Percentiles rank a stretch among this genome's conserved stretches.
Evolutionary conservation across 1,284 basidiomycete genomes (phyloP).

Genomic region (Puccinia coronata): DNA sequence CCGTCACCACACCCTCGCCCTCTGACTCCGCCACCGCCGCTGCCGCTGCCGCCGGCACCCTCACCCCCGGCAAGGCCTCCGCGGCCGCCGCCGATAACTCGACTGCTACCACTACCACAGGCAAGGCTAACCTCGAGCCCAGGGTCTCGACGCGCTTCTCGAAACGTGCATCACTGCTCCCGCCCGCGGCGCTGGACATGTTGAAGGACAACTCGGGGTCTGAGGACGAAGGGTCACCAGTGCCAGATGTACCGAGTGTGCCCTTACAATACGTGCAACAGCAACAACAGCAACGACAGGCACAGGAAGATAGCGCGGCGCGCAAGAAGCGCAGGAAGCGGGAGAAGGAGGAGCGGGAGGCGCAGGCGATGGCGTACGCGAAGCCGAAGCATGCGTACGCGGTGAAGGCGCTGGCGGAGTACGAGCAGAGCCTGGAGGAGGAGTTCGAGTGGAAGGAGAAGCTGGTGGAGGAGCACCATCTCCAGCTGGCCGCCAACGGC

Average conservation of each 20-base stretch:
- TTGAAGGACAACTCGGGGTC: conserved; percentile 52
- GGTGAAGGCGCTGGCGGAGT: conserved; percentile 37
- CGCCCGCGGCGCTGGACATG: conserved; percentile 56
- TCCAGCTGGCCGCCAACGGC: not conserved
- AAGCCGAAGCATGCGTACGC: conserved; percentile 38
- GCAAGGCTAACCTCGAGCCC: conserved; percentile 29
- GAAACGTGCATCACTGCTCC: conserved; percentile 56
- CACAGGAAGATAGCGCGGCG: not conserved
- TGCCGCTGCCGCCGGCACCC: too few relatives aligned
- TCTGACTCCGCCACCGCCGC: conserved; percentile 1
- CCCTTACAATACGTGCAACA: not conserved
- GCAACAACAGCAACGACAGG: not conserved
- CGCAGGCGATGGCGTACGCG: not conserved
- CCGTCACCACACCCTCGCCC: conserved; percentile 44
- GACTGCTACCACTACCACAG: not conserved
- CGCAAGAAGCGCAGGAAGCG: not conserved
- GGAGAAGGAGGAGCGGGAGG: not conserved
- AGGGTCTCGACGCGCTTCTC: conserved; percentile 57
- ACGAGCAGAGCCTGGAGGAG: conserved; percentile 43
- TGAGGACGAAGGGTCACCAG: not conserved
- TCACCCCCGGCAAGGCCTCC: not conserved
- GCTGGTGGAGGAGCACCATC: conserved; percentile 26
- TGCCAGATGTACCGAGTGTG: conserved; percentile 6
- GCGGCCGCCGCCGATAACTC: not conserved
- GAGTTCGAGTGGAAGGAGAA: conserved; percentile 49